Evolutionary conservation across 805 yeast genomes (phyloP).

Genomic region (Candida namnaoensis): DNA sequence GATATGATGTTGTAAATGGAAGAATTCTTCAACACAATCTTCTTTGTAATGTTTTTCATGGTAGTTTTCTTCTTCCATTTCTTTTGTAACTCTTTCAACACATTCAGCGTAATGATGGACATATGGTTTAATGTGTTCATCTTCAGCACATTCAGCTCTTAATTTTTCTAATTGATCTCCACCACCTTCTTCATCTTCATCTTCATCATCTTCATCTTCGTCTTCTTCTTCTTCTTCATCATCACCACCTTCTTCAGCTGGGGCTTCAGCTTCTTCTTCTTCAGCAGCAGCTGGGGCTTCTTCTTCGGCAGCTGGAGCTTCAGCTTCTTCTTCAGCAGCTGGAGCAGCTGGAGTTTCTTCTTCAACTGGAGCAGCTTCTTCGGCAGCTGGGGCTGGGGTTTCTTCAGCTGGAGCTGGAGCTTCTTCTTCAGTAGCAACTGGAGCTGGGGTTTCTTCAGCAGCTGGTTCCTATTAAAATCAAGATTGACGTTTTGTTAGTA

Average conservation of each 20-base stretch:
- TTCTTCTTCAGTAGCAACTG: slow-evolving; percentile 1
- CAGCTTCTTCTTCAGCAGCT: slow-evolving; percentile 3
- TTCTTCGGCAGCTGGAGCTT: not conserved
- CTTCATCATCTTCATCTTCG: slow-evolving; percentile 59
- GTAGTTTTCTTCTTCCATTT: slow-evolving; percentile 76
- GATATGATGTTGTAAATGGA: slow-evolving; percentile 92
- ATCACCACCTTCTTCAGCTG: slow-evolving; percentile 12
- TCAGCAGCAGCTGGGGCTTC: not conserved
- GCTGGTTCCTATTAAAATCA: slow-evolving; percentile 6
- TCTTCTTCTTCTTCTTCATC: slow-evolving; percentile 25
- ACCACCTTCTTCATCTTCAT: slow-evolving; percentile 61
- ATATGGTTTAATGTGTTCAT: slow-evolving; percentile 59
- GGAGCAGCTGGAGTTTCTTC: not conserved
- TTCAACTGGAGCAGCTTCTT: slow-evolving; percentile 2
- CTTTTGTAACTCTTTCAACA: slow-evolving; percentile 88
- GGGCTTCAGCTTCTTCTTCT: slow-evolving; percentile 12
- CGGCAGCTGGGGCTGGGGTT: slow-evolving; percentile 8
- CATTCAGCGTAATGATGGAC: slow-evolving; percentile 92
- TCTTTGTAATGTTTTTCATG: slow-evolving; percentile 78
- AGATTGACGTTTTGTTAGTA: not conserved
- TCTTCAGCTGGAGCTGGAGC: slow-evolving; percentile 10
- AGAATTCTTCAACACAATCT: slow-evolving; percentile 96
- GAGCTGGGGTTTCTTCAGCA: slow-evolving; percentile 3
- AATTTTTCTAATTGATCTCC: slow-evolving; percentile 59
- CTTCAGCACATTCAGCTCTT: slow-evolving; percentile 60